Evolutionary conservation across 2,329 filamentous ascomycete species (phyloP), one percentile per base, ranked within the genome.

Genomic region (Beauveria sp.): DNA sequence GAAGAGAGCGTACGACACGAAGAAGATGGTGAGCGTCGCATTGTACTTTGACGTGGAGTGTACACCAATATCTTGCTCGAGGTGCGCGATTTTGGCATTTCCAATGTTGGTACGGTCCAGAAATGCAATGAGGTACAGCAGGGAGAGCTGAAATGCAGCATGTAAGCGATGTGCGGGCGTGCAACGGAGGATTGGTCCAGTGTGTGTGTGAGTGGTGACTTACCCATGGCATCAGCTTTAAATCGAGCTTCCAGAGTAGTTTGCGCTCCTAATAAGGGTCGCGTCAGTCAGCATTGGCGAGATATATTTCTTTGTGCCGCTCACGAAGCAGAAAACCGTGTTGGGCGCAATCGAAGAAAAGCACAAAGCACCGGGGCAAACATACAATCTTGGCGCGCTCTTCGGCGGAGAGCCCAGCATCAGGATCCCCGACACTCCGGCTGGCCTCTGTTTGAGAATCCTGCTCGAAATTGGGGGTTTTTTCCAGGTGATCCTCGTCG

Each of bases 1-100:
- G 65, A 91, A 92, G 40, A 92, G 74, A 2, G 89, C 82, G 71
- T 96, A 96, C 0, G 89, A 91, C 55, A 96, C 80, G 76, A 96
- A 96, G 77, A 96, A 96, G 67, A 96, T 88, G 40, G 89, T 90
- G 8, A 96, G 79, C 0, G 86, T 83, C 24, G 83, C 79, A 71
- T 93, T 93, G 76, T 92, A 96, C 69, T 89, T 79, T 6, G 78
- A 74, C 2, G 81, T 79, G 0, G 80, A 80, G 55, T 58, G 42
- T 79, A 93, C 83, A 38, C 81, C 66, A 18, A 95, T 75, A 62
- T 89, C 85, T 12, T 78, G 66, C 30, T 74, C 65, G 12, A 85
- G 73, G 55, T 78, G 75, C 26, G 81, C 82, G 63, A 87, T 82
- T 65, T 85, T 86, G 43, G 84, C 91, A 74, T 81, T 82, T 50